Base-by-base conservation (phyloP, 31 red algal genomes). In the Endocladia muricata region DNA sequence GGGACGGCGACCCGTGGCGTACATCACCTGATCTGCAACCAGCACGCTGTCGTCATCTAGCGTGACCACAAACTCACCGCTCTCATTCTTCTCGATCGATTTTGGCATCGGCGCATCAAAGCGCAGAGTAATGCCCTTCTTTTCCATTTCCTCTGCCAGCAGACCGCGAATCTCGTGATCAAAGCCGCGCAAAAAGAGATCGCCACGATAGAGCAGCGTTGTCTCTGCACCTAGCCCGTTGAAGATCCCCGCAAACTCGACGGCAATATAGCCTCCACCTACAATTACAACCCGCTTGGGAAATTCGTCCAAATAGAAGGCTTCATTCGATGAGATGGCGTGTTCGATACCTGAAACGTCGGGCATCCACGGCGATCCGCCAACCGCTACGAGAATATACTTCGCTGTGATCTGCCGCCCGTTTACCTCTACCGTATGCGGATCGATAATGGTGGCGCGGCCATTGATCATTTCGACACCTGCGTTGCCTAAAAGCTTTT, bases 211-310 rank as follows among this genome's bases (percentile, higher is more conserved):
- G 23, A 93, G 43, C 30, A 88, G 88, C 1, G 70, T 84, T 13
- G 93, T 85, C 23, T 94, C 39, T 4, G 84, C 56, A 34, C 96
- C 96, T 68, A 81, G 95, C 1, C 88, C 87, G 33, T 95, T 67
- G 37, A 99, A 93, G 49, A 99, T 95, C 57, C 86, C 60, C 9
- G 96, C 92, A 95, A 99, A 99, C 76, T 99, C 96, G 11, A 92
- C 89, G 4, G 88, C 92, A 71, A 99, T 99, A 73, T 99, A 99
- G 5, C 96, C 96, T 37, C 96, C 96, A 26, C 96, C 96, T 1
- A 87, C 69, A 55, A 99, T 70, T 3, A 93, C n/a, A 1, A 86
- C 76, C 23, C 84, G 73, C 29, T 83, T 79, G 17, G 96, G 96
- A 2, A 99, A 70, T 15, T 86, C 39, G 34, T 93, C 61, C 11